These are phyloP conservation scores for Auriscalpium orientale DNA, from an alignment of 768 basidiomycete species.

Conservation along the genomic window DNA sequence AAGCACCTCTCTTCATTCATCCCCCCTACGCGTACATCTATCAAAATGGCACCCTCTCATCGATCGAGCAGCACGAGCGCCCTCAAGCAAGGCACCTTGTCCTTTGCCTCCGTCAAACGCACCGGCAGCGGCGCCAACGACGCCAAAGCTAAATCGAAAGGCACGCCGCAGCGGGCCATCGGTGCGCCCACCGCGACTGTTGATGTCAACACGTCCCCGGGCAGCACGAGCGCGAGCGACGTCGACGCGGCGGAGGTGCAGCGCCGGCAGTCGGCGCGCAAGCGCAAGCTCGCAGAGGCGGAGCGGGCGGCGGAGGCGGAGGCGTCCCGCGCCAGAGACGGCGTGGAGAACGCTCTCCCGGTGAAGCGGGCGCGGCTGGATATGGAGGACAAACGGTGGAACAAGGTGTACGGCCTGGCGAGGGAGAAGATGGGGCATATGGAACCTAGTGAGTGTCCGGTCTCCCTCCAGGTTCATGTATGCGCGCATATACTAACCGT, in stretches of 20 bases:
- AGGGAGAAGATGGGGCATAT: slow-evolving; percentile 15
- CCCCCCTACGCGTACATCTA: not conserved
- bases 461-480: not conserved
- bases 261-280: not conserved
- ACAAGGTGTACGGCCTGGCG: slow-evolving; percentile 9
- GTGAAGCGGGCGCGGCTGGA: slow-evolving; percentile 6
- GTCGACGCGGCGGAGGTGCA: not conserved
- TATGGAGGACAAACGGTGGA: slow-evolving; percentile 11
- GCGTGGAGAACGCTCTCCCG: not conserved
- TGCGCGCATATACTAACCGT: not conserved
- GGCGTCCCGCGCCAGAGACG: not conserved
- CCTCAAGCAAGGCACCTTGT: slow-evolving; percentile 11
- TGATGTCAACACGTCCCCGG: not conserved
- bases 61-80: not conserved
- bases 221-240: not conserved
- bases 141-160: slow-evolving; percentile 7
- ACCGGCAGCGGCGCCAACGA: slow-evolving; percentile 8
- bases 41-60: slow-evolving; percentile 5
- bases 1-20: not conserved
- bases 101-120: slow-evolving; percentile 14
- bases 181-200: too few species aligned
- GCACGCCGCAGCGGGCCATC: not conserved
- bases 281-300: not conserved
- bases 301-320: not conserved
- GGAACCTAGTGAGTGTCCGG: slow-evolving; percentile 9